These are phyloP conservation scores for Verticillium alfalfae DNA, from an alignment of 2,329 filamentous ascomycete genomes.

Conservation along the genomic window DNA sequence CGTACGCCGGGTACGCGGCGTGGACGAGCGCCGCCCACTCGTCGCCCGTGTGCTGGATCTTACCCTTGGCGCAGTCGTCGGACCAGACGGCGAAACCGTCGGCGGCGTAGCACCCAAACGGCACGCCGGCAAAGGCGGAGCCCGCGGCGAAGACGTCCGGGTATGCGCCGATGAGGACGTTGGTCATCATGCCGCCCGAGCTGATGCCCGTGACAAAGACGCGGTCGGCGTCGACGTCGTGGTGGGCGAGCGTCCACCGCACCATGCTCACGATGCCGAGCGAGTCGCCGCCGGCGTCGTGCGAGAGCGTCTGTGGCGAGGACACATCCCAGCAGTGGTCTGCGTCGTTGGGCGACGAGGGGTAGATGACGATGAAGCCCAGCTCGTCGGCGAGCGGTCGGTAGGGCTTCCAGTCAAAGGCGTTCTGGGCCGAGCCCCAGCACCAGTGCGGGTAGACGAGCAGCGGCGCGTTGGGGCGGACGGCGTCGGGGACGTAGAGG, in stretches of 20 bases:
- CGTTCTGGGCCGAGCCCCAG: conserved; percentile 43
- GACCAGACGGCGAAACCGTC: conserved; percentile 41
- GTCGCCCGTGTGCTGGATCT: conserved; percentile 26
- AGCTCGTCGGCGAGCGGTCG: conserved; percentile 44
- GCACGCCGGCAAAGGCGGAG: conserved; percentile 35
- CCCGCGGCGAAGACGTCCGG: conserved; percentile 47
- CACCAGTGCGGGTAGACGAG: conserved; percentile 55
- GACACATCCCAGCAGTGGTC: conserved; percentile 56
- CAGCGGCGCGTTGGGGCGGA: conserved; percentile 39
- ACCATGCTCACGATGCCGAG: conserved; percentile 51
- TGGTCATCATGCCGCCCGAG: conserved; percentile 53
- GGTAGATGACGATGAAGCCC: conserved; percentile 46
- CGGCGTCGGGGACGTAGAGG: conserved; percentile 39
- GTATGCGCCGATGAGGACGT: conserved; percentile 44
- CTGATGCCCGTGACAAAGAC: conserved; percentile 46
- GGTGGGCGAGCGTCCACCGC: conserved; percentile 38
- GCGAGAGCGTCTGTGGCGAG: conserved; percentile 38
- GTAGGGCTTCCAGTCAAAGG: conserved; percentile 45
- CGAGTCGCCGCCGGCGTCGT: conserved; percentile 45
- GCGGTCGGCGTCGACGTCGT: conserved; percentile 37
- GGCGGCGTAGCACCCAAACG: conserved; percentile 43
- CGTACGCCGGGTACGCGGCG: conserved; percentile 43
- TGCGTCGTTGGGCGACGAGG: conserved; percentile 26
- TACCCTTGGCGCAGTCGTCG: conserved; percentile 42
- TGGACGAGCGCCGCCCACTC: conserved; percentile 28